Evolutionary conservation across 805 yeast species (phyloP), one percentile per base, ranked within the genome.

Genomic region (Sugiyamaella boreocaroliniensis): DNA sequence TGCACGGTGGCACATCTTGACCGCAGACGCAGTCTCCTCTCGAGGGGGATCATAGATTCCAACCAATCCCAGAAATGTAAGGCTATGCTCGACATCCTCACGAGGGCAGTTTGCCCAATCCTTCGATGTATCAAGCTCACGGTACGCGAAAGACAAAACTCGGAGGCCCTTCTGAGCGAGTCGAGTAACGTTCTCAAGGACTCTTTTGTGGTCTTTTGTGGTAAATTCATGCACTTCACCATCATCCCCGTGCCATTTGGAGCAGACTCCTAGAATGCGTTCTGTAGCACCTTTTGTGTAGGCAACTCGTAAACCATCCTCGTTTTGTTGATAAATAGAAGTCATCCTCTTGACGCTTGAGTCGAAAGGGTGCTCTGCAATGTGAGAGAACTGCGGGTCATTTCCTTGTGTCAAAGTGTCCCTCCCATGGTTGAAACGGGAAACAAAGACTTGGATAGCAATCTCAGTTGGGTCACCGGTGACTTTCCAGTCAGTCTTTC

Each of bases 401-500:
- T 64, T 68, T 32, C 71, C 76, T 29, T 74, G 73, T 11, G 76
- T 71, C 56, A 76, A 64, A 9, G 59, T 59, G 12, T 71, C 71
- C 61, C 86, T 75, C 19, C 76, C 75, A 43, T 34, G 16, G 14
- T 40, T 32, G 29, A 56, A 37, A 61, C 89, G 77, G 11, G 81
- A 70, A 19, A 83, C 77, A 63, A 85, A 86, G 0, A 87, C 92
- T 63, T 86, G 92, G 56, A 88, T 83, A 2, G 96, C 95, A 62
- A 85, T 82, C 70, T 88, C 96, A 2, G 96, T 88, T 43, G 96
- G 92, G 64, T 88, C 96, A 55, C 96, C 96, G 64, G 82, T 83
- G 9, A 89, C 89, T 60, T 78, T 79, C 95, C 95, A 87, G 9
- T 66, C 68, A 3, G 61, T 65, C 14, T 68, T 56, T 14, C 75